These are phyloP conservation scores for Exutisphaerella laricina DNA, from an alignment of 2,329 filamentous ascomycete genomes.

Conservation along the genomic window DNA sequence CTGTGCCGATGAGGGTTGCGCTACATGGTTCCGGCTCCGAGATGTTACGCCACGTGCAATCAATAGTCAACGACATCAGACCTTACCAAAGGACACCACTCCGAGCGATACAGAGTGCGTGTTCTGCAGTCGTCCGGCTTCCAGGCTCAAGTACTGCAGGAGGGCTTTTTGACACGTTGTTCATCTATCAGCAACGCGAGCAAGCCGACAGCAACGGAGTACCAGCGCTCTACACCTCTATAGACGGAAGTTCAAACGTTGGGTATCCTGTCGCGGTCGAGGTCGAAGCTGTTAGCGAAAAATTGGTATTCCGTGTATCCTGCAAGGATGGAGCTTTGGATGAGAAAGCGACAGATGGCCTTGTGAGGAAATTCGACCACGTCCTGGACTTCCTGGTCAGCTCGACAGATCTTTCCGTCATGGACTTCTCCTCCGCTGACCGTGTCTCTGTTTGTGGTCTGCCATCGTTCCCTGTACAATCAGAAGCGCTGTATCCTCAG, in stretches of 20 bases:
- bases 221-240: slow-evolving; percentile 53
- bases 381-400: slow-evolving; percentile 54
- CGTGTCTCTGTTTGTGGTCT: slow-evolving; percentile 62
- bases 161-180: slow-evolving; percentile 58
- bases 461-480: slow-evolving; percentile 36
- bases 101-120: slow-evolving; percentile 57
- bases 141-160: slow-evolving; percentile 35
- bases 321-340: slow-evolving; percentile 56
- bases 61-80: slow-evolving; percentile 59
- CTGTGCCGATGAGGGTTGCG: slow-evolving; percentile 66
- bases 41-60: slow-evolving; percentile 69
- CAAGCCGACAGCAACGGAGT: slow-evolving; percentile 26
- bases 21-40: slow-evolving; percentile 61
- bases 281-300: slow-evolving; percentile 57
- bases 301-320: slow-evolving; percentile 65
- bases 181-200: slow-evolving; percentile 58
- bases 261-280: slow-evolving; percentile 82
- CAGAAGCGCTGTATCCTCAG: slow-evolving; percentile 11
- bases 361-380: slow-evolving; percentile 57
- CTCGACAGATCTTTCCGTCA: slow-evolving; percentile 44
- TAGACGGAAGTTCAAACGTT: slow-evolving; percentile 60
- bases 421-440: slow-evolving; percentile 48
- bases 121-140: slow-evolving; percentile 9
- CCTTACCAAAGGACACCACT: slow-evolving; percentile 73
- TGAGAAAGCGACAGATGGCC: slow-evolving; percentile 36